Base-by-base conservation (phyloP, 208 protist species). In the Entamoeba invadens region DNA sequence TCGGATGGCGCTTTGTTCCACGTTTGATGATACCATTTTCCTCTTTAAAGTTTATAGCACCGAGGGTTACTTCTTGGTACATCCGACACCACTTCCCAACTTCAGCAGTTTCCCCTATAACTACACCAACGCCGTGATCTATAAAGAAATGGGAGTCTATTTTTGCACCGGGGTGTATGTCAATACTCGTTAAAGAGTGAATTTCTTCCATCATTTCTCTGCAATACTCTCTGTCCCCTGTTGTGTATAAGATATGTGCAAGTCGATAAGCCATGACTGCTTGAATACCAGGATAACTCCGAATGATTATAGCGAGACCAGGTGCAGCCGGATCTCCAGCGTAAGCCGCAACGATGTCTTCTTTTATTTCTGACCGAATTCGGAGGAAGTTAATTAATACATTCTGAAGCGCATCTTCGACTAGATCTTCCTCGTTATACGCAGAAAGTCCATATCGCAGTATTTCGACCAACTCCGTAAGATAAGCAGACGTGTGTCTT, bases 21-120 rank as follows among this genome's bases (percentile, higher is more conserved):
- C n/a, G 91, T 10, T 42, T 77, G 21, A 77, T n/a, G 38, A 77
- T 77, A n/a, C 57, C 57, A 77, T 77, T 77, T 8, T 77, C 57
- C 38, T 77, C 57, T 14, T 10, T 31, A 12, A 95, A 95, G 44
- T 94, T 94, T 35, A 94, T 96, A 42, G 94, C 95, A 35, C 96
- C 96, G 12, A 96, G 95, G 25, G 95, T 96, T 25, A 96, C 95
- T 44, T 51, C 93, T 31, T 96, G 95, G 47, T 96, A 95, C 6
- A 96, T 93, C 44, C 93, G 93, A 12, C 87, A 92, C 46, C 95
- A 16, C 47, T 95, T 46, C 45, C 95, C 95, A 87, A 96, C 77
- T 21, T 94, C 87, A 38, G 94, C 95, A 10, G 96, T 96, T 93
- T 94, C 95, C 21, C 96, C 96, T 44, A 96, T 96, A 45, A 96